Percentiles rank a stretch among this genome's conserved stretches.
These are phyloP conservation scores for Pedinophyceae sp. DNA, from an alignment of 139 green algal species.

Conservation along the genomic window DNA sequence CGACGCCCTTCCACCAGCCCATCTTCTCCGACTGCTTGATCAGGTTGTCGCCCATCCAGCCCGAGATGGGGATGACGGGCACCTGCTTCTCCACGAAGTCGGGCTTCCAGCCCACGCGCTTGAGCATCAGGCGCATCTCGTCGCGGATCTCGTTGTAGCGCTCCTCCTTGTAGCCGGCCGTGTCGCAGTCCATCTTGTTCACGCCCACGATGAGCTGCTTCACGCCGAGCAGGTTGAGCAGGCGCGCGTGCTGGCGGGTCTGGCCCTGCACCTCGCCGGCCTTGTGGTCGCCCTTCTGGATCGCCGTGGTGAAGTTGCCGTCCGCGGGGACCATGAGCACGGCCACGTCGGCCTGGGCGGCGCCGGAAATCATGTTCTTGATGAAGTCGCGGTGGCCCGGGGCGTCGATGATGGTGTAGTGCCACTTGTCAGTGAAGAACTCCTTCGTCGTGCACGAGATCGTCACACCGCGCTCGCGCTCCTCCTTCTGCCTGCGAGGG, in stretches of 20 bases:
- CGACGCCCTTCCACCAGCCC: constrained; percentile 77
- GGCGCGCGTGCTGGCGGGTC: constrained; percentile 95
- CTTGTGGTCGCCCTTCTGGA: constrained; percentile 97
- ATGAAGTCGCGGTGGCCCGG: constrained; percentile 97
- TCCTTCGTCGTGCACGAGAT: constrained; percentile 94
- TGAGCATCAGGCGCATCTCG: constrained; percentile 88
- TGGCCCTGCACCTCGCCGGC: constrained; percentile 89
- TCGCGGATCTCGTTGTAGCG: constrained; percentile 94
- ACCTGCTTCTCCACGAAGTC: constrained; percentile 72
- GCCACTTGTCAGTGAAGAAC: constrained; percentile 97
- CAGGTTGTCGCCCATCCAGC: constrained; percentile 98
- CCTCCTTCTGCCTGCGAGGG: constrained; percentile 63
- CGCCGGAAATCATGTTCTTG: constrained; percentile 99
- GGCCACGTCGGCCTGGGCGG: constrained; percentile 56
- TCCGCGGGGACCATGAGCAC: constrained; percentile 26
- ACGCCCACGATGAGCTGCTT: constrained; percentile 91
- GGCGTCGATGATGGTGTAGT: constrained; percentile 97
- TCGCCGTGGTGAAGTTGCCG: constrained; percentile 93
- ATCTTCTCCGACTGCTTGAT: constrained; percentile 89
- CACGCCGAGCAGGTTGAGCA: constrained; percentile 94
- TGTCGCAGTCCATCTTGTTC: constrained; percentile 97
- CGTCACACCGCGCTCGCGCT: constrained; percentile 42
- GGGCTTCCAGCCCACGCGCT: constrained; percentile 65
- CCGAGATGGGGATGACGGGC: constrained; percentile 95
- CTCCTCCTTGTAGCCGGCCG: constrained; percentile 71